Evolutionary conservation across 2,329 filamentous ascomycete species (phyloP).

Genomic region (Aureobasidium musti): DNA sequence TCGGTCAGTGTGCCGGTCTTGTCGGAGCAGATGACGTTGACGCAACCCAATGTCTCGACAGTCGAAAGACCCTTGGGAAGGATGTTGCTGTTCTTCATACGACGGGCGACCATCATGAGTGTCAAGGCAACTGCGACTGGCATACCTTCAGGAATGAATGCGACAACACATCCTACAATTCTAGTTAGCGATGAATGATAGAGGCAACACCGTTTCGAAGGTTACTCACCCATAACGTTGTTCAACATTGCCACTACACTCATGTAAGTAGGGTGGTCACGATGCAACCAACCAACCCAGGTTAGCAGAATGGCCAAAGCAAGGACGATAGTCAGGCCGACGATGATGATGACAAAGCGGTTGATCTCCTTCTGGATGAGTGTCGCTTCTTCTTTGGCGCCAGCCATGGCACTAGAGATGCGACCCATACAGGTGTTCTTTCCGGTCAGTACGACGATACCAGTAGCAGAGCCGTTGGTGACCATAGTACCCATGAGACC

Average conservation of each 20-base stretch:
- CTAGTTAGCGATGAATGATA: slow-evolving; percentile 3
- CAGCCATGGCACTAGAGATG: slow-evolving; percentile 45
- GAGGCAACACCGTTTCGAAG: background rate
- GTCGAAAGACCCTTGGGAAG: slow-evolving; percentile 49
- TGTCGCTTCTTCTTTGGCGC: slow-evolving; percentile 45
- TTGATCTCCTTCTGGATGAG: slow-evolving; percentile 49
- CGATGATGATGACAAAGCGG: slow-evolving; percentile 50
- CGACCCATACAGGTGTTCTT: slow-evolving; percentile 48
- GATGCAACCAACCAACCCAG: slow-evolving; percentile 49
- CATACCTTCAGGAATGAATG: slow-evolving; percentile 40
- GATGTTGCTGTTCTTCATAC: slow-evolving; percentile 50
- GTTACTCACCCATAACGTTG: slow-evolving; percentile 46
- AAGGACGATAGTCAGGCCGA: slow-evolving; percentile 45
- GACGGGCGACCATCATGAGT: slow-evolving; percentile 48
- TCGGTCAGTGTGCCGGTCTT: slow-evolving; percentile 51
- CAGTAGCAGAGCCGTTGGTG: slow-evolving; percentile 47
- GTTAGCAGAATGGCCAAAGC: slow-evolving; percentile 49
- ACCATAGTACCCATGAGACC: slow-evolving; percentile 50
- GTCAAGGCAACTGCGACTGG: slow-evolving; percentile 40
- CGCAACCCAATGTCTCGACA: slow-evolving; percentile 49
- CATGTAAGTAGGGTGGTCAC: slow-evolving; percentile 46
- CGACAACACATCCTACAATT: slow-evolving; percentile 33
- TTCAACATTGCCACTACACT: slow-evolving; percentile 50
- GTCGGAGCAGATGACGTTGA: slow-evolving; percentile 51
- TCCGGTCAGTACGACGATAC: slow-evolving; percentile 48